These are phyloP conservation scores for Ogataea sp. DNA, from an alignment of 805 yeast species.

Conservation along the genomic window DNA sequence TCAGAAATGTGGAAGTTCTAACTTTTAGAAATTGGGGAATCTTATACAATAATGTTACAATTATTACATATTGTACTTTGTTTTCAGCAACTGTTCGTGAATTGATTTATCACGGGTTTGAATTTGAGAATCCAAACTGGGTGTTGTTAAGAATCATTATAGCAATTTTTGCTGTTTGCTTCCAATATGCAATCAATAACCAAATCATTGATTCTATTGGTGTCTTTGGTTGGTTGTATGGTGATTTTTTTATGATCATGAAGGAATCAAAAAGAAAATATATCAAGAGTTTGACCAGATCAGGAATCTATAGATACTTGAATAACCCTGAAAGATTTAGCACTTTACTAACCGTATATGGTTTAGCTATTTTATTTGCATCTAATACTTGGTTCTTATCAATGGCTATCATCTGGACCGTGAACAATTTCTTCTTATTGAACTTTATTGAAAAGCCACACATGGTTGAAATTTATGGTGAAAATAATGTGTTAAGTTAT, in stretches of 20 bases:
- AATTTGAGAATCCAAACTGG: slow-evolving; percentile 27
- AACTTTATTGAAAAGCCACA: slow-evolving; percentile 72
- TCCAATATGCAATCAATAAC: slow-evolving; percentile 63
- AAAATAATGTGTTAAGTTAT: slow-evolving; percentile 46
- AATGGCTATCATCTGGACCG: slow-evolving; percentile 57
- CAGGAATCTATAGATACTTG: slow-evolving; percentile 75
- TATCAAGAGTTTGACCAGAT: slow-evolving; percentile 42
- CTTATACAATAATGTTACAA: slow-evolving; percentile 30
- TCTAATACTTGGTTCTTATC: slow-evolving; percentile 40
- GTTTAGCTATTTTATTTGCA: slow-evolving; percentile 49
- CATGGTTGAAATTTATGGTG: slow-evolving; percentile 70
- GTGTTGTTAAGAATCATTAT: slow-evolving; percentile 46
- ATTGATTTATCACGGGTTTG: slow-evolving; percentile 2
- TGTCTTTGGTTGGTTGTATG: slow-evolving; percentile 85
- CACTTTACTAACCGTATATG: slow-evolving; percentile 78
- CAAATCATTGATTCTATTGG: slow-evolving; percentile 68
- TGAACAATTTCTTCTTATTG: slow-evolving; percentile 56
- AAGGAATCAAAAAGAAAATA: slow-evolving; percentile 27
- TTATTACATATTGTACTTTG: slow-evolving; percentile 8
- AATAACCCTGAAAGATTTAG: slow-evolving; percentile 77
- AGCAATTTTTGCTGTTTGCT: slow-evolving; percentile 44
- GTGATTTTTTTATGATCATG: slow-evolving; percentile 64
- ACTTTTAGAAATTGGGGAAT: slow-evolving; percentile 72
- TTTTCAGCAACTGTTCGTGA: slow-evolving; percentile 7
- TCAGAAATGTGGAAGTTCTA: slow-evolving; percentile 5